phyloP scores from a whole-genome alignment of 176 grass and related monocot genomes.

The Carex parvula region DNA sequence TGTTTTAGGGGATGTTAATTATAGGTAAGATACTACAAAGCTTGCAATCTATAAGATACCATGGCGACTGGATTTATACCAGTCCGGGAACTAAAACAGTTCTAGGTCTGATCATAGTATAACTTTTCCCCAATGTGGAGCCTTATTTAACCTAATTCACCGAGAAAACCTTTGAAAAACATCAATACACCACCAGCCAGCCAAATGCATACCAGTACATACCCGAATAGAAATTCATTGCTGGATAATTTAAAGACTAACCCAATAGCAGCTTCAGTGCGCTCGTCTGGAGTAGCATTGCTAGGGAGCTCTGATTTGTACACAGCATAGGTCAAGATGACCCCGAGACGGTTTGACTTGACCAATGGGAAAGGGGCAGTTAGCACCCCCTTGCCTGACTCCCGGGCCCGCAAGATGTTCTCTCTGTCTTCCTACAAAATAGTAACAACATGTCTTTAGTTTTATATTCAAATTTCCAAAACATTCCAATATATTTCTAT shows the following conservation, averaged over 20 bases:
- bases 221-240: not conserved
- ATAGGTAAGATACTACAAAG: not conserved
- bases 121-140: not conserved
- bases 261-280: constrained; percentile 81
- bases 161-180: not conserved
- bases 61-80: not conserved
- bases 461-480: constrained; percentile 6
- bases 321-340: constrained; percentile 86
- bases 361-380: constrained; percentile 85
- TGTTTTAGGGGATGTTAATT: not conserved
- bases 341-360: constrained; percentile 82
- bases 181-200: not conserved
- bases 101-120: not conserved
- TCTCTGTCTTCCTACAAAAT: constrained; percentile 76
- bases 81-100: not conserved
- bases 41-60: not conserved
- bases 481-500: not conserved
- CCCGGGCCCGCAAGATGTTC: constrained; percentile 70
- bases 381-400: constrained; percentile 86
- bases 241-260: constrained; percentile 27
- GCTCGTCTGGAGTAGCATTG: constrained; percentile 51
- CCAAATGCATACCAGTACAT: not conserved
- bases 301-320: constrained; percentile 78
- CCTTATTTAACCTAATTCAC: not conserved
- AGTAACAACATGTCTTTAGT: constrained; percentile 19